Conservation (phyloP, 495 filamentous ascomycete genomes). For the Talaromyces thailandensis region DNA sequence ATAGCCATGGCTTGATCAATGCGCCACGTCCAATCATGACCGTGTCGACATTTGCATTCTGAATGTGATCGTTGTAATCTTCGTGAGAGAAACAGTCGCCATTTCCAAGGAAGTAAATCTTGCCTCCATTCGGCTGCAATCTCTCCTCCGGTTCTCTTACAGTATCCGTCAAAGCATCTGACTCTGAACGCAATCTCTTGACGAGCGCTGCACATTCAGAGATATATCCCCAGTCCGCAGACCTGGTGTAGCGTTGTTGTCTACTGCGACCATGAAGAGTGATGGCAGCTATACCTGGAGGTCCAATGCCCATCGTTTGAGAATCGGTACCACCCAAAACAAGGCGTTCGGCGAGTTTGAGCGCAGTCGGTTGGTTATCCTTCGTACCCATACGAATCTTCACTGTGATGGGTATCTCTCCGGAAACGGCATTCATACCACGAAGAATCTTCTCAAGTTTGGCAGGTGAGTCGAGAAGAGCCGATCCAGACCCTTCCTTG, state of each 20-base stretch:
- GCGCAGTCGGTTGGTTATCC: constrained; percentile 68
- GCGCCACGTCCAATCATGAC: constrained; percentile 92
- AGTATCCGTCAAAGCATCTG: constrained; percentile 60
- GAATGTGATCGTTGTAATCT: constrained; percentile 74
- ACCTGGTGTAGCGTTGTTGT: constrained; percentile 86
- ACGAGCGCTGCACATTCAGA: constrained; percentile 80
- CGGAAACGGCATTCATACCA: constrained; percentile 89
- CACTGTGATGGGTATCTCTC: constrained; percentile 78
- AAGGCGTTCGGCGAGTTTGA: constrained; percentile 74
- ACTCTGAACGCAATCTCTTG: constrained; percentile 60
- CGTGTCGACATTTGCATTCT: constrained; percentile 67
- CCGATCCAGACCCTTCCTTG: constrained; percentile 81
- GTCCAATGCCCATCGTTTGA: constrained; percentile 47
- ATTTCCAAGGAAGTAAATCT: constrained; percentile 88
- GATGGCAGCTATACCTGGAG: constrained; percentile 79
- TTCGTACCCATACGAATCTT: constrained; percentile 92
- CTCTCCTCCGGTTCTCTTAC: constrained; percentile 62
- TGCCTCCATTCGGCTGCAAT: constrained; percentile 49
- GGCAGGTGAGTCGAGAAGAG: constrained; percentile 71
- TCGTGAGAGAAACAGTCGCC: constrained; percentile 91
- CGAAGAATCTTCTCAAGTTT: constrained; percentile 87
- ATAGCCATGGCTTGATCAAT: constrained; percentile 94
- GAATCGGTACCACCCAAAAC: constrained; percentile 66
- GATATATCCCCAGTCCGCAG: constrained; percentile 90
- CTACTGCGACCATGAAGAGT: constrained; percentile 89